phyloP scores from a whole-genome alignment of 2,329 filamentous ascomycete species.

The Berkeleyomyces basicola region DNA sequence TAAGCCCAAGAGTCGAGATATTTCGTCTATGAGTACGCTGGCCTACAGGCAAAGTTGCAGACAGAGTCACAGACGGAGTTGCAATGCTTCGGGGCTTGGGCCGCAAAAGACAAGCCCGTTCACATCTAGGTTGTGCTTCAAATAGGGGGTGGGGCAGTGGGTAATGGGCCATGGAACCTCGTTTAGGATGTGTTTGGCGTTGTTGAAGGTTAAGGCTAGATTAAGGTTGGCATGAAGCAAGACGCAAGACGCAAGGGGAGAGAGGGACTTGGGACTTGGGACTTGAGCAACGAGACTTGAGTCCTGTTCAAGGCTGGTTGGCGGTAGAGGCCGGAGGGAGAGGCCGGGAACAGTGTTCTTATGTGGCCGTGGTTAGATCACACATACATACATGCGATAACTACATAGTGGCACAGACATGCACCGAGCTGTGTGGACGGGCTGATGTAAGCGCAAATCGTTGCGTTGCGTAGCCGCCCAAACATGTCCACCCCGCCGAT shows the following conservation, averaged over 20 bases:
- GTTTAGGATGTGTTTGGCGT: not conserved
- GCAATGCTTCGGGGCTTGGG: not conserved
- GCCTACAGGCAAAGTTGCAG: not conserved
- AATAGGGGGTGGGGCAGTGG: not conserved
- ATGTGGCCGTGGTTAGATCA: too few species aligned
- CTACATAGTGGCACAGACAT: too few species aligned
- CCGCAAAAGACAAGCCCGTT: not conserved
- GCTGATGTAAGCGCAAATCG: not conserved
- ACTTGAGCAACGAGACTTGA: not conserved
- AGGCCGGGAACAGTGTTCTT: too few species aligned
- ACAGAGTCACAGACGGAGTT: not conserved
- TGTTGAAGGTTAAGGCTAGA: not conserved
- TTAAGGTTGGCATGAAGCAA: conserved; percentile 1
- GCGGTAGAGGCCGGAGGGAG: too few species aligned
- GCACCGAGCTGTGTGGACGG: not conserved
- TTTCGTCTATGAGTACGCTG: too few species aligned
- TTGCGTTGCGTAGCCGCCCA: conserved; percentile 6
- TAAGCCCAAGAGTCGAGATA: too few species aligned
- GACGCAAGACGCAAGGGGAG: not conserved
- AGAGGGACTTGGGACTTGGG: not conserved
- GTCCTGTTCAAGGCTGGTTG: not conserved
- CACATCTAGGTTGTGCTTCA: not conserved
- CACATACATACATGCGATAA: too few species aligned
- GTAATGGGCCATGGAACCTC: not conserved
- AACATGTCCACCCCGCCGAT: conserved; percentile 3